These are phyloP conservation scores for Boechera retrofracta DNA, from an alignment of 345 rosid genomes.

Conservation along the genomic window DNA sequence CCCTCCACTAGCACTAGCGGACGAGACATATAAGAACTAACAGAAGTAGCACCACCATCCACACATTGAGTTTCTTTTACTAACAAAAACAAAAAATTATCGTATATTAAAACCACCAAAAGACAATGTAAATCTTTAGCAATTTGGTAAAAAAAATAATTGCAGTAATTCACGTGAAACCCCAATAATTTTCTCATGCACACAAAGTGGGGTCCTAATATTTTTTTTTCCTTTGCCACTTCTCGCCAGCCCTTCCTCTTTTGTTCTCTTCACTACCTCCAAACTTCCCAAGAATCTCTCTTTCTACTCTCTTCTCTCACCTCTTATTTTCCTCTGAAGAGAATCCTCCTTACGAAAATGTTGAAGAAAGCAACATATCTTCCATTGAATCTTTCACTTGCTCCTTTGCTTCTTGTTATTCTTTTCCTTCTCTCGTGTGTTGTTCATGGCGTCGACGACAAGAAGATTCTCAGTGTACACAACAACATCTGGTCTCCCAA, in stretches of 20 bases:
- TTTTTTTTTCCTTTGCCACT: constrained; percentile 31
- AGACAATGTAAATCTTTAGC: constrained; percentile 18
- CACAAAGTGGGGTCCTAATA: constrained; percentile 41
- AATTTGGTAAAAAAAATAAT: constrained; percentile 16
- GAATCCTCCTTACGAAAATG: constrained; percentile 39
- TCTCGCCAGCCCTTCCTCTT: constrained; percentile 43
- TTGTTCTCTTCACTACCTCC: constrained; percentile 52
- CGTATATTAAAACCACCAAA: constrained; percentile 13
- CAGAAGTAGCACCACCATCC: constrained; percentile 31
- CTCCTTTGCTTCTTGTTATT: constrained; percentile 28
- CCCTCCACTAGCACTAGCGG: constrained; percentile 32
- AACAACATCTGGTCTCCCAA: constrained; percentile 36
- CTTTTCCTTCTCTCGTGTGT: constrained; percentile 11
- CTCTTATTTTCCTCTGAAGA: constrained; percentile 29
- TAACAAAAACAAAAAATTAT: neutral
- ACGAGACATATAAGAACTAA: constrained; percentile 30
- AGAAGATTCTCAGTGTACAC: constrained; percentile 40
- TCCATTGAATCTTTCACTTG: constrained; percentile 39
- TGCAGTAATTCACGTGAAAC: constrained; percentile 49
- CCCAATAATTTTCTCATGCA: constrained; percentile 47
- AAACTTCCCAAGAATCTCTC: constrained; percentile 50
- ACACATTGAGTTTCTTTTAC: neutral
- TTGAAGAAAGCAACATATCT: constrained; percentile 27
- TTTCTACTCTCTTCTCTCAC: constrained; percentile 11
- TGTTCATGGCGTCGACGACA: constrained; percentile 41